Conservation (phyloP, 2,329 filamentous ascomycete species). For the Hymenoscyphus occultus region DNA sequence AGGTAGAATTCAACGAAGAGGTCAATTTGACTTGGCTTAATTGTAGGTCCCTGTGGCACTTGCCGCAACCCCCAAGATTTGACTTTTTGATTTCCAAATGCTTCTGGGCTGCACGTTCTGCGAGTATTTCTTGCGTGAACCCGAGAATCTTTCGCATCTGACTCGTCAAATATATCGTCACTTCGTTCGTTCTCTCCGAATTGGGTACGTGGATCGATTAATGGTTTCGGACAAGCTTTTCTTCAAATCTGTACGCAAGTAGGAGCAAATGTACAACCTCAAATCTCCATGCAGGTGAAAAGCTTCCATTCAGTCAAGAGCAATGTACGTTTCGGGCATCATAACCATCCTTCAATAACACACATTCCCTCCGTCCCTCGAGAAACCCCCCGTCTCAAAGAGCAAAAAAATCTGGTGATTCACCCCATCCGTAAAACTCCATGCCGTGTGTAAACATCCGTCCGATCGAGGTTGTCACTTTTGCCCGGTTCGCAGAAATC, state of each 20-base stretch:
- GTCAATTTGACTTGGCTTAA: too few species aligned
- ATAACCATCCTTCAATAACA: slow-evolving; percentile 7
- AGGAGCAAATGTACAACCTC: slow-evolving; percentile 13
- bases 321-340: slow-evolving; percentile 12
- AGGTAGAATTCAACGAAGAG: too few species aligned
- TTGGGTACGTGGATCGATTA: neutral
- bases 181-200: neutral
- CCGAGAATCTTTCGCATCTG: neutral
- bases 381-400: slow-evolving; percentile 13
- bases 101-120: neutral
- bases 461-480: slow-evolving; percentile 10
- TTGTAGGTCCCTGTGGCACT: neutral
- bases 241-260: slow-evolving; percentile 7
- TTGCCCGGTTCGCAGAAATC: slow-evolving; percentile 9
- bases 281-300: slow-evolving; percentile 12
- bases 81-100: neutral
- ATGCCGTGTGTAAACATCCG: slow-evolving; percentile 11
- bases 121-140: neutral
- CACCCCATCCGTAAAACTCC: slow-evolving; percentile 17
- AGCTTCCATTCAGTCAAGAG: slow-evolving; percentile 11
- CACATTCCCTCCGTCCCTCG: slow-evolving; percentile 5
- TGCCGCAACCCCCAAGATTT: neutral
- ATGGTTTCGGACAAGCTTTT: slow-evolving; percentile 4
- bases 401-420: slow-evolving; percentile 8
- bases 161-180: neutral